These are phyloP conservation scores for Chaetomium tenue DNA, from an alignment of 495 filamentous ascomycete genomes.

Conservation along the genomic window DNA sequence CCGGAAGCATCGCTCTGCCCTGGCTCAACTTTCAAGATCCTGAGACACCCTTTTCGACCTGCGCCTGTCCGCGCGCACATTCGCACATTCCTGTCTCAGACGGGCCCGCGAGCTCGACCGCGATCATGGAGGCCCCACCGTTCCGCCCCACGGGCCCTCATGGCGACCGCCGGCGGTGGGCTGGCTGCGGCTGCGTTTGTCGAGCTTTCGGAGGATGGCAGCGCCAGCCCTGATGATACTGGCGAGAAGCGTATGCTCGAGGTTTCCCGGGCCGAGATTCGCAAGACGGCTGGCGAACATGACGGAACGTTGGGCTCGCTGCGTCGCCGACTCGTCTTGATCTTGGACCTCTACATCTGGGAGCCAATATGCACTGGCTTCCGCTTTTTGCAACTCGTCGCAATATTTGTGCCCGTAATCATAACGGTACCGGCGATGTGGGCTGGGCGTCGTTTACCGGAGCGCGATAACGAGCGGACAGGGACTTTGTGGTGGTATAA, in stretches of 20 bases:
- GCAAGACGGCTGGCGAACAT: slow-evolving; percentile 60
- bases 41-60: neutral
- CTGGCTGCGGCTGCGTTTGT: slow-evolving; percentile 63
- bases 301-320: slow-evolving; percentile 56
- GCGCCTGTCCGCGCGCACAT: neutral
- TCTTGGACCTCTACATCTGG: slow-evolving; percentile 68
- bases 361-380: slow-evolving; percentile 88
- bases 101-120: slow-evolving; percentile 8
- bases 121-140: slow-evolving; percentile 26
- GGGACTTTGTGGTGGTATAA: slow-evolving; percentile 95
- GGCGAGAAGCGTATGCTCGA: slow-evolving; percentile 82
- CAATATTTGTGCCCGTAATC: slow-evolving; percentile 91
- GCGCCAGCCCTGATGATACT: slow-evolving; percentile 61
- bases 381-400: slow-evolving; percentile 76
- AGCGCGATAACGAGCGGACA: slow-evolving; percentile 64
- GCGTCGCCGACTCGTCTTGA: slow-evolving; percentile 55
- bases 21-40: neutral
- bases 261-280: slow-evolving; percentile 71
- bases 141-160: slow-evolving; percentile 14
- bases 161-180: slow-evolving; percentile 49
- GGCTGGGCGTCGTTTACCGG: slow-evolving; percentile 60
- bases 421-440: slow-evolving; percentile 75
- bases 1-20: slow-evolving; percentile 19
- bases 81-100: slow-evolving; percentile 9
- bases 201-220: slow-evolving; percentile 63